A percentile compares a stretch with the other conserved stretches of the same genome.
Conservation (phyloP, 2,329 filamentous ascomycete species). For the Aciculosporium take region DNA sequence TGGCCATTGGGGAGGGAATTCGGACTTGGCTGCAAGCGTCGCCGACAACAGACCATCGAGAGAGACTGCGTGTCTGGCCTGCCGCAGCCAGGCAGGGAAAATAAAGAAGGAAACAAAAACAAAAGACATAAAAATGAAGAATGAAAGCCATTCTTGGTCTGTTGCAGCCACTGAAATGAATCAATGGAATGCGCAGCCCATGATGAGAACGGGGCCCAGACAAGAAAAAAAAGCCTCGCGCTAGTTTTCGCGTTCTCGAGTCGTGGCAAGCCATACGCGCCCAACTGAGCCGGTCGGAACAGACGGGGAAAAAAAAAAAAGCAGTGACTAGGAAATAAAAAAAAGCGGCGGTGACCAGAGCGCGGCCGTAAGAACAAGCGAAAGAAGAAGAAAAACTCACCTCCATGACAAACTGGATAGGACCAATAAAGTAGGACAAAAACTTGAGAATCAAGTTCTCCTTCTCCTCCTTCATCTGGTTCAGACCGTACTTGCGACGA, state of each 20-base stretch:
- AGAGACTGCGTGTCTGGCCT: neutral
- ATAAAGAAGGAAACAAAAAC: neutral
- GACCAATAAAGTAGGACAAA: conserved; percentile 67
- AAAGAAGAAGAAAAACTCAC: conserved; percentile 33
- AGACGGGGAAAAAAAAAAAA: no score
- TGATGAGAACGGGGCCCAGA: no score
- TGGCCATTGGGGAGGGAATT: conserved; percentile 3
- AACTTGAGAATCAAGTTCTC: conserved; percentile 78
- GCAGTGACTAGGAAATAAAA: neutral
- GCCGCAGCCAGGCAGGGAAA: neutral
- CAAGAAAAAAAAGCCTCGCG: no score
- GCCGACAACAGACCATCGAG: neutral
- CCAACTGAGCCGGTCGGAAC: neutral
- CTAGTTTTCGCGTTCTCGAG: no score
- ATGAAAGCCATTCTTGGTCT: neutral
- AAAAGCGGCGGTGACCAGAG: neutral
- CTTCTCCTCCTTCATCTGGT: conserved; percentile 86
- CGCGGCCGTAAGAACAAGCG: neutral
- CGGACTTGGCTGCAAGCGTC: neutral
- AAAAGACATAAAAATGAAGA: neutral
- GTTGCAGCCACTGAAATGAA: neutral
- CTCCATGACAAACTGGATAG: conserved; percentile 92
- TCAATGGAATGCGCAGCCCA: no score
- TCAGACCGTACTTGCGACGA: conserved; percentile 64
- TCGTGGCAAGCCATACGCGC: neutral